Evolutionary conservation across 169 alveolate genomes (phyloP), one percentile per base, ranked within the genome.

Genomic region (Cryptosporidium muris): DNA sequence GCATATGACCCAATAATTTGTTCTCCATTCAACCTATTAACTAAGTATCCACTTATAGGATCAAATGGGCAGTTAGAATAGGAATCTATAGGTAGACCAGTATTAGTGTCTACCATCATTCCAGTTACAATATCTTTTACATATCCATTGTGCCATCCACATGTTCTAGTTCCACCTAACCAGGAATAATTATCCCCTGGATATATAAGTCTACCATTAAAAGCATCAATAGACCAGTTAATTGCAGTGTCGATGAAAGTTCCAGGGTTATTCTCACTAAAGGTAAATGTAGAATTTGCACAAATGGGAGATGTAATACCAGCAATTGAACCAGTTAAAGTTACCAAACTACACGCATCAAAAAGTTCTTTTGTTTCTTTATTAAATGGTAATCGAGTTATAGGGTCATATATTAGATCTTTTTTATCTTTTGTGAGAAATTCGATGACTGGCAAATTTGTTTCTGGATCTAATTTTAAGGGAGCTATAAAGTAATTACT

Each of bases 31-130:
- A 51, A 49, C 16, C 81, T 66, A n/a, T 36, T 66, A 2, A 66
- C 81, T 37, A 66, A 48, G 12, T 66, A 25, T 11, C 81, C 81
- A 51, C 53, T 9, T 0, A 49, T 51, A 7, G 81, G 81, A 6
- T 66, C 51, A 38, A 66, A 66, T 66, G 81, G 81, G 11, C 81
- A 66, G 11, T 66, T 66, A 25, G 81, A 66, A 49, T 66, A 66
- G 34, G 81, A 64, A 66, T 66, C 81, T 47, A 38, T 36, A 37
- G 81, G 81, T 4, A 66, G 64, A 66, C 81, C 81, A 36, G 81
- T 66, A 8, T 9, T 2, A 3, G 64, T 37, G 48, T 66, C 81
- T 4, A 66, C n/a, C 37, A 63, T 66, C 48, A 66, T 51, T 34
- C 81, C 81, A 51, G 81, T 66, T n/a, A 64, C 12, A 11, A 64